These are phyloP conservation scores for Zygosaccharomyces bisporus DNA, from an alignment of 805 yeast species.

Conservation along the genomic window DNA sequence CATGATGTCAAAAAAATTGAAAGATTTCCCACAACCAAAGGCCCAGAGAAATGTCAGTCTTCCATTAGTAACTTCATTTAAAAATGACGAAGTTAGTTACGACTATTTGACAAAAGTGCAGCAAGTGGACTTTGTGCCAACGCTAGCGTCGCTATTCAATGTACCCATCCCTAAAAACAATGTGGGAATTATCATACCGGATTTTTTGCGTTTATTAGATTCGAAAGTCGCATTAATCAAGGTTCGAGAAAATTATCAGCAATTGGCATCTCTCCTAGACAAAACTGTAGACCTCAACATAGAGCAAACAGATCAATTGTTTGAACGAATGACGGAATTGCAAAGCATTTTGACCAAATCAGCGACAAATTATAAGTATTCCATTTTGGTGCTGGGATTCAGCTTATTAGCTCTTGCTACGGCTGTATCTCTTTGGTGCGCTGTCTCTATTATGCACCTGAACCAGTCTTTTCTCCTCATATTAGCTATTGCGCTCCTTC, in stretches of 20 bases:
- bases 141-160: conserved; percentile 73
- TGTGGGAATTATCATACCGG: conserved; percentile 66
- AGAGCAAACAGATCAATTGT: conserved; percentile 23
- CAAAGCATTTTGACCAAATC: conserved; percentile 52
- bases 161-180: conserved; percentile 89
- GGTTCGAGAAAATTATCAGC: conserved; percentile 51
- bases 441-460: conserved; percentile 4
- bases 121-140: conserved; percentile 94
- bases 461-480: conserved; percentile 12
- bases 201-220: conserved; percentile 52
- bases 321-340: conserved; percentile 41
- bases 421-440: conserved; percentile 8
- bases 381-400: conserved; percentile 40
- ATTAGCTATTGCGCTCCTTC: conserved; percentile 34
- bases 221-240: conserved; percentile 33
- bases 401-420: conserved; percentile 21
- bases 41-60: conserved; percentile 16
- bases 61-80: conserved; percentile 8
- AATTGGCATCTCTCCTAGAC: conserved; percentile 39
- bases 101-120: conserved; percentile 56
- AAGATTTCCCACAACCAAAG: conserved; percentile 23
- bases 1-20: conserved; percentile 61
- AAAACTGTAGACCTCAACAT: conserved; percentile 2
- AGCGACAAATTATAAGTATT: conserved; percentile 70
- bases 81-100: conserved; percentile 46